Percentiles rank a stretch among this genome's conserved stretches.
Evolutionary conservation across 176 grass and related monocot species (phyloP).

Genomic region (Zoysia japonica): DNA sequence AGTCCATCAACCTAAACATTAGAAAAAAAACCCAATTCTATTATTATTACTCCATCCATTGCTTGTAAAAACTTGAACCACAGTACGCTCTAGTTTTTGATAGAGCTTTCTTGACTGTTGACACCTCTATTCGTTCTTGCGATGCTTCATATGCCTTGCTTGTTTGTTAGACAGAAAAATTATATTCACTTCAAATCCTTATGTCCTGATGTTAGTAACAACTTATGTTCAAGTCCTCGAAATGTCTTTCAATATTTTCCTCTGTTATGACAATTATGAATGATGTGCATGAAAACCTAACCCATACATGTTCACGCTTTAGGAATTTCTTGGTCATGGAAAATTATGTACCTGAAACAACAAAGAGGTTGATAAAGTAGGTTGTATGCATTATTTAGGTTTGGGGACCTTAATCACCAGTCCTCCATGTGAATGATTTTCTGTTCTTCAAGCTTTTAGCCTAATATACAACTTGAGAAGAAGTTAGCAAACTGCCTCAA

Average conservation of each 20-base stretch:
- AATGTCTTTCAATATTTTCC: neutral
- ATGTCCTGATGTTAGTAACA: neutral
- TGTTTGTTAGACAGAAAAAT: neutral
- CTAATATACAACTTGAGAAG: neutral
- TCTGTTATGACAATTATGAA: slow-evolving; percentile 12
- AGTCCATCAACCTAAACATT: too few species aligned
- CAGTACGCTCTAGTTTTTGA: too few species aligned
- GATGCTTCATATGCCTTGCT: neutral
- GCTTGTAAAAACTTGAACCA: too few species aligned
- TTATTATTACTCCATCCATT: too few species aligned
- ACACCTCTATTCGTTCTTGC: slow-evolving; percentile 15
- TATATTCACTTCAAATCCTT: neutral
- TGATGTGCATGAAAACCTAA: neutral
- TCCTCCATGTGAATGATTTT: slow-evolving; percentile 20
- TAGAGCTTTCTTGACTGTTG: neutral
- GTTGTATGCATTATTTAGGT: neutral
- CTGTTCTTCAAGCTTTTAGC: slow-evolving; percentile 1
- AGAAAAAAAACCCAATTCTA: too few species aligned
- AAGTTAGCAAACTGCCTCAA: slow-evolving; percentile 14
- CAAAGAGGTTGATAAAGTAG: slow-evolving; percentile 19
- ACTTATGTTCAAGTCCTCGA: neutral
- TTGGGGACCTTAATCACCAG: neutral
- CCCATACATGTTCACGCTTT: neutral
- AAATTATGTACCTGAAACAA: slow-evolving; percentile 1
- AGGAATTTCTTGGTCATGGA: neutral